Evolutionary conservation across 345 rosid species (phyloP).

Genomic region (Lumnitzera littorea): DNA sequence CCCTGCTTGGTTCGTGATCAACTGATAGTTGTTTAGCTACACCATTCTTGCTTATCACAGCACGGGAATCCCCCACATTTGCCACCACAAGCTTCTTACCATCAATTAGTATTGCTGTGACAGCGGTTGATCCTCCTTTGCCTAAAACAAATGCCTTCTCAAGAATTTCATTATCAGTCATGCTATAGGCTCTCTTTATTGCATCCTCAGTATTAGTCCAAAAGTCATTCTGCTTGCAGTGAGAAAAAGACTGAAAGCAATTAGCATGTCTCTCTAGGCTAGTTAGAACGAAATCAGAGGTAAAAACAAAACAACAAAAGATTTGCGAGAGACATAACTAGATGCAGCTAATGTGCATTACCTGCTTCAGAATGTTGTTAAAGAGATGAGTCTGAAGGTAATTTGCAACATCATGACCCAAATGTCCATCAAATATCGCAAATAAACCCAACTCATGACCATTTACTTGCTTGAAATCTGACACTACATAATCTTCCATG

Average conservation of each 20-base stretch:
- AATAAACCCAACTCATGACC: conserved; percentile 64
- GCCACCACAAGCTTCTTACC: conserved; percentile 68
- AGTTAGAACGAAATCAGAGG: conserved; percentile 3
- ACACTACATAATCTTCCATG: conserved; percentile 77
- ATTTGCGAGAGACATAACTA: neutral
- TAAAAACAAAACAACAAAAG: conserved; percentile 1
- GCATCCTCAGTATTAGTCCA: conserved; percentile 63
- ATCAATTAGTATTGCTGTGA: conserved; percentile 72
- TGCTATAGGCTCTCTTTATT: conserved; percentile 57
- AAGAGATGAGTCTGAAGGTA: conserved; percentile 69
- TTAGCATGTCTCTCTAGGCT: neutral
- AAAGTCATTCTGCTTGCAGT: conserved; percentile 50
- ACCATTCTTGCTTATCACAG: conserved; percentile 62
- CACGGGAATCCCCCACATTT: conserved; percentile 92
- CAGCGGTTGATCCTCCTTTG: conserved; percentile 90
- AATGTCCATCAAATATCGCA: conserved; percentile 86
- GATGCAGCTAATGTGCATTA: conserved; percentile 15
- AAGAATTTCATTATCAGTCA: conserved; percentile 61
- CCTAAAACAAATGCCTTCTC: conserved; percentile 49
- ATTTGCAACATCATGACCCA: conserved; percentile 74
- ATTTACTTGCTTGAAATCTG: conserved; percentile 43
- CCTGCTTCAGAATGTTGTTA: conserved; percentile 65
- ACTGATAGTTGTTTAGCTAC: conserved; percentile 59
- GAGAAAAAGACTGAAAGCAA: neutral
- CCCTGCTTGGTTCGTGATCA: conserved; percentile 88